These are phyloP conservation scores for Ogataea polymorpha DNA, from an alignment of 805 yeast genomes.

Conservation along the genomic window DNA sequence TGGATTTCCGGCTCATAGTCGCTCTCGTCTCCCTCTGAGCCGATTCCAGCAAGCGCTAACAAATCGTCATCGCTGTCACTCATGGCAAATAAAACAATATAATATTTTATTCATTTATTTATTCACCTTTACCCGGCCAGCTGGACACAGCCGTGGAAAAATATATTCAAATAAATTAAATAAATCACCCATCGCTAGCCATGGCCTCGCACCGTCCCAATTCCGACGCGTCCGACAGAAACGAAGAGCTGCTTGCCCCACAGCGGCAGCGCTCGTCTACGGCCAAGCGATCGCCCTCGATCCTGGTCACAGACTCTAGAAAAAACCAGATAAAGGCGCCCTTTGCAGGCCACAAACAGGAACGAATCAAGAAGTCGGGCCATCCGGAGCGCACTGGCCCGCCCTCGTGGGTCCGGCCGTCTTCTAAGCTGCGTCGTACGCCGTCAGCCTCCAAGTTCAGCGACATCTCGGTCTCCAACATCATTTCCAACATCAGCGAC, in stretches of 20 bases:
- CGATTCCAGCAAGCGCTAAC: constrained; percentile 89
- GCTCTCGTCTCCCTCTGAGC: constrained; percentile 37
- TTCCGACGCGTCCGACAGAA: neutral
- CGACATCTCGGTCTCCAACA: constrained; percentile 76
- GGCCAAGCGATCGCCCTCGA: constrained; percentile 88
- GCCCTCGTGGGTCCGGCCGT: constrained; percentile 14
- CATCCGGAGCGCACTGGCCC: constrained; percentile 16
- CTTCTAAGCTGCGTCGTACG: constrained; percentile 17
- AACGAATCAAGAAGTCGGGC: constrained; percentile 19
- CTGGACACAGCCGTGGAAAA: constrained; percentile 3
- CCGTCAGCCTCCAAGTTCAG: constrained; percentile 48
- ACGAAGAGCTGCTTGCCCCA: neutral
- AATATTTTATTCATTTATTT: neutral
- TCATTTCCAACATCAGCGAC: constrained; percentile 75
- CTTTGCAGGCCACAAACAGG: constrained; percentile 62
- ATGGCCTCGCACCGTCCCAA: constrained; percentile 1
- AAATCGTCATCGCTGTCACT: constrained; percentile 93
- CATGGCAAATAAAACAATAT: constrained; percentile 38
- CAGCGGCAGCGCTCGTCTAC: constrained; percentile 34
- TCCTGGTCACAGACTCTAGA: constrained; percentile 87
- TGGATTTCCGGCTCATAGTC: constrained; percentile 36
- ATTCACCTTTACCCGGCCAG: constrained; percentile 6
- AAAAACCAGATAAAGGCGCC: constrained; percentile 60
- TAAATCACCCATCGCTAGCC: too few relatives aligned
- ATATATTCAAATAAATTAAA: too few relatives aligned